Percentiles rank a stretch among this genome's conserved stretches.
Evolutionary conservation across 2,329 filamentous ascomycete species (phyloP).

Genomic region (Trichoderma sp.): DNA sequence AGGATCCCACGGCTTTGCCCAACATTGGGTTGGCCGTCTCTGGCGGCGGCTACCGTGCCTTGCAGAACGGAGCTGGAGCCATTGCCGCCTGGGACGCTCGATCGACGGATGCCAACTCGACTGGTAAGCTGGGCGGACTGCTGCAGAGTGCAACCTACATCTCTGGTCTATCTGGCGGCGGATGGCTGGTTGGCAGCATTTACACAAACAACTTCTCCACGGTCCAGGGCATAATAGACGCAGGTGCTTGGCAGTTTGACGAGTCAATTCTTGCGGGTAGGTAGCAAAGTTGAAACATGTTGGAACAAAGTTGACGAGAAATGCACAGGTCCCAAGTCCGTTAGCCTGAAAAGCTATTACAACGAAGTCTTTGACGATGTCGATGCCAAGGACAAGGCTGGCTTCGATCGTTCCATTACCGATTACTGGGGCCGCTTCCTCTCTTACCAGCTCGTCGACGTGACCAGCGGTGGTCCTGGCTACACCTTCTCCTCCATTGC

Average conservation of each 20-base stretch:
- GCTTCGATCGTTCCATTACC: conserved; percentile 66
- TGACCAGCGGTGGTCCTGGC: conserved; percentile 68
- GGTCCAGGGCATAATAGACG: conserved; percentile 43
- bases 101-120: conserved; percentile 49
- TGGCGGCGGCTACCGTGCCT: conserved; percentile 83
- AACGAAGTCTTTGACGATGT: conserved; percentile 40
- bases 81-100: conserved; percentile 77
- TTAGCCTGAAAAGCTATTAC: conserved; percentile 45
- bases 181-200: conserved; percentile 82
- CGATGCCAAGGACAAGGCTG: conserved; percentile 42
- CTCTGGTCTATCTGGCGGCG: conserved; percentile 77
- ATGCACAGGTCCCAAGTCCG: conserved; percentile 38
- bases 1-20: conserved; percentile 43
- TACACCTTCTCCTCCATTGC: conserved; percentile 78
- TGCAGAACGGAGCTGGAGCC: conserved; percentile 80
- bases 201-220: conserved; percentile 83
- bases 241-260: conserved; percentile 44
- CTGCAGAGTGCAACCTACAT: conserved; percentile 81
- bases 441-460: conserved; percentile 83
- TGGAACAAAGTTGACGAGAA: background rate
- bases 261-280: conserved; percentile 45
- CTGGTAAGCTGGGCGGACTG: conserved; percentile 75
- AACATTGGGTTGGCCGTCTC: conserved; percentile 75
- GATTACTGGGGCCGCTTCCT: conserved; percentile 89
- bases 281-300: background rate